phyloP scores from a whole-genome alignment of 148 eudicot species.

The Cornus controversa region DNA sequence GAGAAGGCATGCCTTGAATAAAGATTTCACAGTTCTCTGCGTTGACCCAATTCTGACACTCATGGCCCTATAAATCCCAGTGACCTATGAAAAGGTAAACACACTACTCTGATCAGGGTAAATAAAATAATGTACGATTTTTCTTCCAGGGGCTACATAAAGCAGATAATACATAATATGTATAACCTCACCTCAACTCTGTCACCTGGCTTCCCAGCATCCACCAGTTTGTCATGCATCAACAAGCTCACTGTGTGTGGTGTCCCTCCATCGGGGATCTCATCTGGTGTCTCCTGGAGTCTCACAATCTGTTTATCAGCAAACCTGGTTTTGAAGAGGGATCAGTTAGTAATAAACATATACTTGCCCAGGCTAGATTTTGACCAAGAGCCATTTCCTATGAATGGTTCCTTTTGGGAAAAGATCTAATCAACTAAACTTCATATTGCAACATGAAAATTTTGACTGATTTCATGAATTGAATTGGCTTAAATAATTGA shows the following conservation, averaged over 20 bases:
- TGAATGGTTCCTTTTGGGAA: not conserved
- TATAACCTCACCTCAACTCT: constrained; percentile 78
- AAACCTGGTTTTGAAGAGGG: constrained; percentile 47
- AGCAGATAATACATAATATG: not conserved
- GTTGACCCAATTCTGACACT: constrained; percentile 90
- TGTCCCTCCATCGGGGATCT: constrained; percentile 97
- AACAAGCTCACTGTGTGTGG: constrained; percentile 98
- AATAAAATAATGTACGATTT: not conserved
- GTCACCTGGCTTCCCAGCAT: constrained; percentile 94
- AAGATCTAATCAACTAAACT: not conserved
- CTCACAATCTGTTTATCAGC: constrained; percentile 96
- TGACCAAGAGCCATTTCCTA: not conserved
- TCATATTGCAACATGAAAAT: not conserved
- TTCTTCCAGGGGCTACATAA: not conserved
- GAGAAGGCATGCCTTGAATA: constrained; percentile 66
- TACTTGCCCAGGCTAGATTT: not conserved
- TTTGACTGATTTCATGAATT: not conserved
- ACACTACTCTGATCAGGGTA: not conserved
- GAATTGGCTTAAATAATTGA: not conserved
- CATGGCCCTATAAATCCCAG: constrained; percentile 97
- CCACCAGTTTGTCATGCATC: constrained; percentile 97
- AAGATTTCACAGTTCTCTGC: constrained; percentile 92
- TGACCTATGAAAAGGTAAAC: constrained; percentile 48
- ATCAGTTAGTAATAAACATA: not conserved
- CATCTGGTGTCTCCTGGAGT: constrained; percentile 98